Conservation (phyloP, 805 yeast genomes). For the Metschnikowia aberdeeniae region DNA sequence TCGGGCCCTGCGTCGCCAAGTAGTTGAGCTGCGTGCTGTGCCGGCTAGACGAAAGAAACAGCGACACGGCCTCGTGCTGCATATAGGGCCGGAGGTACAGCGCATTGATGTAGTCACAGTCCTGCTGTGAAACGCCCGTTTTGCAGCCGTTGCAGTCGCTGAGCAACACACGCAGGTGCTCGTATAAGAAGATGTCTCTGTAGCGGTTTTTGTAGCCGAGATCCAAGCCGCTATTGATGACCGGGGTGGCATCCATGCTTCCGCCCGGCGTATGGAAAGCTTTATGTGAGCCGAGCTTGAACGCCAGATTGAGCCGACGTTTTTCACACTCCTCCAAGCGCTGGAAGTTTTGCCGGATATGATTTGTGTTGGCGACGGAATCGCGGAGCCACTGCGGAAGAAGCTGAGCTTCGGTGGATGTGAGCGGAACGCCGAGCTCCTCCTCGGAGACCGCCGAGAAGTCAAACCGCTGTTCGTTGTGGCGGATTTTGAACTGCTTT, state of each 20-base stretch:
- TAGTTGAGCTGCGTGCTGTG: conserved; percentile 25
- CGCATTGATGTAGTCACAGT: conserved; percentile 77
- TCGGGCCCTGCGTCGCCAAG: conserved; percentile 91
- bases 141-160: conserved; percentile 1
- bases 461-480: conserved; percentile 48
- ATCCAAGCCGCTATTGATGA: conserved; percentile 45
- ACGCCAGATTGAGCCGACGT: conserved; percentile 47
- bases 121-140: conserved; percentile 13
- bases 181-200: conserved; percentile 19
- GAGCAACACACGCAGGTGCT: conserved; percentile 17
- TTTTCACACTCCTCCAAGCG: conserved; percentile 67
- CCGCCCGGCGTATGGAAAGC: conserved; percentile 17
- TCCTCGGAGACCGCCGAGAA: conserved; percentile 5
- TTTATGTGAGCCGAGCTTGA: conserved; percentile 3
- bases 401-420: conserved; percentile 5
- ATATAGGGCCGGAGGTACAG: conserved; percentile 47
- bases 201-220: conserved; percentile 20
- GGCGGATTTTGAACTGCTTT: conserved; percentile 39
- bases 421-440: conserved; percentile 8
- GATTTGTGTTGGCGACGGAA: conserved; percentile 9
- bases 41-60: neutral
- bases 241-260: conserved; percentile 26
- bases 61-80: neutral
- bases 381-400: conserved; percentile 17
- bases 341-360: conserved; percentile 45